Conservation (phyloP, 2,329 filamentous ascomycete species). For the Aspergillus floridensis region DNA sequence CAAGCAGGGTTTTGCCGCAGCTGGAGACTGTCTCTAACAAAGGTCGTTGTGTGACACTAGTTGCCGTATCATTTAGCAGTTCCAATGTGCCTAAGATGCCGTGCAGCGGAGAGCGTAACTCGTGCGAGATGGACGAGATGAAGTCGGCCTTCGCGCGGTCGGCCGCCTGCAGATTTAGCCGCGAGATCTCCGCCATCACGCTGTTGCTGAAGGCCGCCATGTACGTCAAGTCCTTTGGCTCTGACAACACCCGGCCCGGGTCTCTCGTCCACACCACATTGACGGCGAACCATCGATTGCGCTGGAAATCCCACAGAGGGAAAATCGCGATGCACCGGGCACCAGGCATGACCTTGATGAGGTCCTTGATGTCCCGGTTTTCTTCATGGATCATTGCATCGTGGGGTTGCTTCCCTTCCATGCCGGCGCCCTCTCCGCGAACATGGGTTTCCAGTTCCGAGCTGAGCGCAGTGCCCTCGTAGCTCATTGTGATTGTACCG, state of each 20-base stretch:
- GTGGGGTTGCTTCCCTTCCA: not conserved
- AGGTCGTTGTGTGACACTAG: constrained; percentile 22
- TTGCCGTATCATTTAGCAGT: constrained; percentile 24
- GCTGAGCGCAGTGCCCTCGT: constrained; percentile 16
- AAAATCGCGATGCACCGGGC: constrained; percentile 25
- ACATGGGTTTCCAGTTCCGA: constrained; percentile 12
- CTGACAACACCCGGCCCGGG: constrained; percentile 19
- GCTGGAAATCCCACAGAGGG: constrained; percentile 31
- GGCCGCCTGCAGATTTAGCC: constrained; percentile 21
- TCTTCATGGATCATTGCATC: constrained; percentile 3
- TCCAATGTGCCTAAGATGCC: constrained; percentile 29
- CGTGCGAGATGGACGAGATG: constrained; percentile 32
- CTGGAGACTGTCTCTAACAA: constrained; percentile 32
- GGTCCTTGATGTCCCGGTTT: constrained; percentile 10
- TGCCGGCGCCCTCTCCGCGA: constrained; percentile 11
- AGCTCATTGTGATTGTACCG: constrained; percentile 21
- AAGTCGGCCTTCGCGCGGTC: constrained; percentile 31
- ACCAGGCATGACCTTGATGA: constrained; percentile 12
- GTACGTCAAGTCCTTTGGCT: constrained; percentile 23
- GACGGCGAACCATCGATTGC: constrained; percentile 25
- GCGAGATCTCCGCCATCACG: constrained; percentile 27
- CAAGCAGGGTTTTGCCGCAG: constrained; percentile 41
- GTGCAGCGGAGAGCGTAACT: constrained; percentile 33
- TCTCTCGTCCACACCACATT: constrained; percentile 22
- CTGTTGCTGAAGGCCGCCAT: constrained; percentile 26